Percentiles rank a stretch among this genome's conserved stretches.
phyloP scores from a whole-genome alignment of 768 basidiomycete species.

The Tricholoma saponaceum region DNA sequence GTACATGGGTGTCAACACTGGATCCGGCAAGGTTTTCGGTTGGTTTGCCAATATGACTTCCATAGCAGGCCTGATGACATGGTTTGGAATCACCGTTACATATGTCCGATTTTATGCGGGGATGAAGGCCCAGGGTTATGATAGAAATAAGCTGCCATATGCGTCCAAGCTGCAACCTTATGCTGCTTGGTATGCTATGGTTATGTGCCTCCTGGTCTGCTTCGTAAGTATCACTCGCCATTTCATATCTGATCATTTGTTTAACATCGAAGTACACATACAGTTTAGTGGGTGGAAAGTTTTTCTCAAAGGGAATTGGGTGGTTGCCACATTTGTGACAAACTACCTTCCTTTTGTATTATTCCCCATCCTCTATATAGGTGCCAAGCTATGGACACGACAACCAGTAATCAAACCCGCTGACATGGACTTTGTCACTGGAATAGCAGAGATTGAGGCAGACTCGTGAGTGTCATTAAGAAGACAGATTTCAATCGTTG shows the following conservation, averaged over 20 bases:
- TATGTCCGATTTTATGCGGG: conserved; percentile 87
- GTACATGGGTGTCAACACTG: conserved; percentile 70
- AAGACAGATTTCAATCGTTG: not conserved
- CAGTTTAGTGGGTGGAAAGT: conserved; percentile 44
- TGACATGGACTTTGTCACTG: conserved; percentile 84
- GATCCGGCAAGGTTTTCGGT: conserved; percentile 69
- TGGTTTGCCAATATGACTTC: conserved; percentile 83
- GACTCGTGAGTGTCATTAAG: conserved; percentile 37
- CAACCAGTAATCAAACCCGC: conserved; percentile 39
- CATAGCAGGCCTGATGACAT: conserved; percentile 67
- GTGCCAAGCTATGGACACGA: conserved; percentile 51
- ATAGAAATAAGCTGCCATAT: conserved; percentile 71
- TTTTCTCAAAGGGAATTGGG: conserved; percentile 40
- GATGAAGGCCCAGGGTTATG: conserved; percentile 73
- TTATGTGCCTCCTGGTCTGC: conserved; percentile 46
- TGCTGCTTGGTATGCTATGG: conserved; percentile 58
- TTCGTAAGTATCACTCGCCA: conserved; percentile 43
- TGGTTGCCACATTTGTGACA: conserved; percentile 68
- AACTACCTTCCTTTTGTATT: conserved; percentile 70
- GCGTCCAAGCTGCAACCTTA: conserved; percentile 63
- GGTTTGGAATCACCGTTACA: conserved; percentile 74
- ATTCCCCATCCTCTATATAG: conserved; percentile 74
- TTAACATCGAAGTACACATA: not conserved
- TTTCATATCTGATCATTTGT: not conserved
- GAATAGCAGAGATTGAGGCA: conserved; percentile 67